These are phyloP conservation scores for Leccinum pallidistipes DNA, from an alignment of 1,284 basidiomycete species.

Conservation along the genomic window DNA sequence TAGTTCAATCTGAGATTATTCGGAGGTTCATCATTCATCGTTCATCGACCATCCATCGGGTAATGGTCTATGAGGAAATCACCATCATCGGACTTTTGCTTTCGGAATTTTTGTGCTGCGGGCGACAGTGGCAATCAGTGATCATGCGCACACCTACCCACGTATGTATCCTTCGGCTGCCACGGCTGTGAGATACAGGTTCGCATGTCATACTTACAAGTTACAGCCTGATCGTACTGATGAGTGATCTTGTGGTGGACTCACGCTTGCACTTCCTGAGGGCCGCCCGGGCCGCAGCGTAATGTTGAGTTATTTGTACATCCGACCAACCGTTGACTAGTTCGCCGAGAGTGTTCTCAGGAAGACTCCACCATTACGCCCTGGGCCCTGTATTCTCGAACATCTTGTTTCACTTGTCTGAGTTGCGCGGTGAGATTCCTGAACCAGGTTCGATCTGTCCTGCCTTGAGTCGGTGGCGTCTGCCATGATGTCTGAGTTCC, in stretches of 20 bases:
- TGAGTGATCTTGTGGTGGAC: not conserved
- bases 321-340: too few species aligned
- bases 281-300: not conserved
- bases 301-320: too few species aligned
- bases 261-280: not conserved
- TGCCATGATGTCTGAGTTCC: too few species aligned
- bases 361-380: too few species aligned
- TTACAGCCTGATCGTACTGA: not conserved
- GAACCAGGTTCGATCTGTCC: too few species aligned
- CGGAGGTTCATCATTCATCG: not conserved
- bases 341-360: too few species aligned
- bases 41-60: not conserved
- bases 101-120: not conserved
- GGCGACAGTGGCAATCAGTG: not conserved
- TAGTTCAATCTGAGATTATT: not conserved
- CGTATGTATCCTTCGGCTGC: not conserved
- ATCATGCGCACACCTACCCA: not conserved
- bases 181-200: not conserved
- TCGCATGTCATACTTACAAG: not conserved
- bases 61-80: not conserved
- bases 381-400: too few species aligned
- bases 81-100: not conserved
- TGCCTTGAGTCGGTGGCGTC: too few species aligned
- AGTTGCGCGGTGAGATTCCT: too few species aligned
- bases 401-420: too few species aligned